phyloP scores from a whole-genome alignment of 352 stramenopile genomes.

The Aphanomyces cochlioides region DNA sequence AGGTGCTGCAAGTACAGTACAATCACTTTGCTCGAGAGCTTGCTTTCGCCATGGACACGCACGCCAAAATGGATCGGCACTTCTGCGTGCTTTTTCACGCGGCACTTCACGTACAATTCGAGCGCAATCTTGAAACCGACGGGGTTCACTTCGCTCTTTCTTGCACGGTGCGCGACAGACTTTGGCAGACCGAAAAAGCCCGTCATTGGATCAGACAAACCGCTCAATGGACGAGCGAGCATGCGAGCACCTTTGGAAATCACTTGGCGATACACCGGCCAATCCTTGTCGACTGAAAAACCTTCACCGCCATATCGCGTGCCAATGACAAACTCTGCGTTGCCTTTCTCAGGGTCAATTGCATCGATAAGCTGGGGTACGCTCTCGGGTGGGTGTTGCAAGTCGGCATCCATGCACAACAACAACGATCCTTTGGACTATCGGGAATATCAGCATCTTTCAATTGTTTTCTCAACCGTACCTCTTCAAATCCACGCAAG shows the following conservation, averaged over 20 bases:
- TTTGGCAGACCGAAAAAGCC: conserved; percentile 40
- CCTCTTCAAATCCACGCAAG: conserved; percentile 30
- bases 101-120: conserved; percentile 42
- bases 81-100: conserved; percentile 33
- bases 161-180: conserved; percentile 26
- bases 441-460: not conserved
- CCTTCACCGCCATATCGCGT: conserved; percentile 36
- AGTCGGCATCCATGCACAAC: conserved; percentile 41
- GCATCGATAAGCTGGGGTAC: conserved; percentile 35
- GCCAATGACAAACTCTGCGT: conserved; percentile 39
- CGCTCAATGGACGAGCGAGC: conserved; percentile 35
- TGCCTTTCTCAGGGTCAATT: conserved; percentile 32
- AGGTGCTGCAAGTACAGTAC: conserved; percentile 41
- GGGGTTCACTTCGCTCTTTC: conserved; percentile 33
- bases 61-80: conserved; percentile 44
- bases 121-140: conserved; percentile 43
- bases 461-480: not conserved
- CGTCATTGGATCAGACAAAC: conserved; percentile 41
- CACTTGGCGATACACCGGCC: conserved; percentile 34
- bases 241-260: conserved; percentile 39
- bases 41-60: conserved; percentile 39
- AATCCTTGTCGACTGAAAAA: conserved; percentile 35
- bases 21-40: conserved; percentile 42
- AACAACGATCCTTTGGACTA: conserved; percentile 21
- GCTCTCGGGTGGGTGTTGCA: conserved; percentile 42